Conservation (phyloP, 768 basidiomycete species). For the Agrocybe chaxingu region DNA sequence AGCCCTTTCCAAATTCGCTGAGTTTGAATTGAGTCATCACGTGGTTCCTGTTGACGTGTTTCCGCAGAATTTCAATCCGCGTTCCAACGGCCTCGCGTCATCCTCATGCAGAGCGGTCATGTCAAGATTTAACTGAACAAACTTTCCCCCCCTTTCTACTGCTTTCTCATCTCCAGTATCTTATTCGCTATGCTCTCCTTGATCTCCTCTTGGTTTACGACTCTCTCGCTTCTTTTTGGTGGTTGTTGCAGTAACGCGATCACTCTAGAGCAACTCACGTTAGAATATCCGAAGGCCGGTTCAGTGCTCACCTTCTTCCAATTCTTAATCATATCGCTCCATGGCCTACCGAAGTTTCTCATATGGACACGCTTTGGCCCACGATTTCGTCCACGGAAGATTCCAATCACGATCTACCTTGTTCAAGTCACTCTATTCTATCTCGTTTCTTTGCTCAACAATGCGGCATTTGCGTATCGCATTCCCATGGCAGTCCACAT, state of each 20-base stretch:
- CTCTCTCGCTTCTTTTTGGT: slow-evolving; percentile 77
- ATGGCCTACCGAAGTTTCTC: slow-evolving; percentile 67
- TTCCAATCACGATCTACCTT: slow-evolving; percentile 72
- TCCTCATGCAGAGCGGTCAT: slow-evolving; percentile 7
- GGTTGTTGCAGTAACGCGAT: slow-evolving; percentile 92
- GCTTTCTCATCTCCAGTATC: neutral
- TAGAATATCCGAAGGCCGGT: slow-evolving; percentile 66
- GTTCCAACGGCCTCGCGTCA: slow-evolving; percentile 5
- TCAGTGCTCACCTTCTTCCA: slow-evolving; percentile 87
- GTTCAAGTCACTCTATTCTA: slow-evolving; percentile 84
- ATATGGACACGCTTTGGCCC: slow-evolving; percentile 49
- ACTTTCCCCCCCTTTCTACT: neutral
- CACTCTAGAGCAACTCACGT: slow-evolving; percentile 71
- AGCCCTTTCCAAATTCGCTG: no score
- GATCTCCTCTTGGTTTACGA: slow-evolving; percentile 49
- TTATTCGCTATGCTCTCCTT: slow-evolving; percentile 14
- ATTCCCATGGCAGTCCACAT: slow-evolving; percentile 95
- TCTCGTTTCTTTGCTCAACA: slow-evolving; percentile 78
- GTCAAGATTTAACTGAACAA: slow-evolving; percentile 1
- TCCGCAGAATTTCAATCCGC: neutral
- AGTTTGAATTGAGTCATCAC: neutral
- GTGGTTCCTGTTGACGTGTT: slow-evolving; percentile 9
- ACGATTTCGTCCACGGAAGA: slow-evolving; percentile 54
- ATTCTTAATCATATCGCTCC: slow-evolving; percentile 72
- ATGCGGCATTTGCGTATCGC: slow-evolving; percentile 82